Evolutionary conservation across 2,329 filamentous ascomycete genomes (phyloP), one percentile per base, ranked within the genome.

Genomic region (Zasmidium cellare): DNA sequence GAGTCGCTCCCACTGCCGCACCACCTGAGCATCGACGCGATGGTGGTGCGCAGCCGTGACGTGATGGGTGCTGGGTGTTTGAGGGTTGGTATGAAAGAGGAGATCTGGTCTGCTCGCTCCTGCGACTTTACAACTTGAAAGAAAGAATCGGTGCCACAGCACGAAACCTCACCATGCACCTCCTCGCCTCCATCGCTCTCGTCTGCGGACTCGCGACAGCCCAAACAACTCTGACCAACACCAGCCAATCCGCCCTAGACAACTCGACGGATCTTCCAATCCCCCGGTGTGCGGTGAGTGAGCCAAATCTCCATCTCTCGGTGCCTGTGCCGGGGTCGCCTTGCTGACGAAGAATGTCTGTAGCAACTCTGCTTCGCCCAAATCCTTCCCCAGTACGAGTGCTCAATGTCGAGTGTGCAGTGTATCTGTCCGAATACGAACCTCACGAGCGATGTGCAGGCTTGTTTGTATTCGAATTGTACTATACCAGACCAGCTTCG

Each of bases 351-450:
- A 6, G 25, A 18, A 28, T 7, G 31, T 18, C 23, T 22, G n/a
- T 46, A 64, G 60, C 55, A 58, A 31, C 48, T 60, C 20, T 64
- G 62, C 46, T 60, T 57, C 18, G 60, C 61, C 2, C 57, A 62
- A 54, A 46, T 51, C 14, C 54, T 64, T n/a, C 62, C 62, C 7
- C 53, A 60, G 2, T 64, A 57, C 45, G 48, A 53, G n/a, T 62
- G 60, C 51, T 52, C 57, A 1, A 23, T 60, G 11, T 38, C 56
- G 23, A 46, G 59, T 11, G 54, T 57, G 2, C 51, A 55, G 2
- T 60, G 62, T 50, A 57, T 64, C 22, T 64, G 62, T 44, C 47
- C 60, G 5, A 64, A 64, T 45, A 53, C 54, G 16, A 62, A 64
- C 28, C 56, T 64, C 49, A 62, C 62, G 19, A 64, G 31, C 35